A percentile compares a stretch with the other conserved stretches of the same genome.
Evolutionary conservation across 805 yeast species (phyloP).

Genomic region (Lipomyces lipofer): DNA sequence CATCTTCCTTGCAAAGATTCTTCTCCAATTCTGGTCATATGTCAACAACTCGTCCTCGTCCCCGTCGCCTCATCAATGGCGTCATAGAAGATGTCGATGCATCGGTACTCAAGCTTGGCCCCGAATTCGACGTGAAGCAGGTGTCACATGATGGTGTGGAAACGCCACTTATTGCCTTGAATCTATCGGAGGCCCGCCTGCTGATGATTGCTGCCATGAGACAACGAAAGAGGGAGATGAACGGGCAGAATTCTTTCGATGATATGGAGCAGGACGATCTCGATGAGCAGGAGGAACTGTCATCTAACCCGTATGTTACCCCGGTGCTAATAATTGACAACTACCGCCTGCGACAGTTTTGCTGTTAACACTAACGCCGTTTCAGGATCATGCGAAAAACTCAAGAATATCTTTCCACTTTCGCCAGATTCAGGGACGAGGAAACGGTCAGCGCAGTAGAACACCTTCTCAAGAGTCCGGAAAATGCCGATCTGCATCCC

Average conservation of each 20-base stretch:
- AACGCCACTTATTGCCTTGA: constrained; percentile 77
- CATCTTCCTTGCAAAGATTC: too few species aligned
- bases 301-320: constrained; percentile 24
- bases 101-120: constrained; percentile 80
- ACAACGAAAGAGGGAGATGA: constrained; percentile 63
- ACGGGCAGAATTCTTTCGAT: constrained; percentile 20
- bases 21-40: too few species aligned
- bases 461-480: constrained; percentile 71
- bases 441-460: constrained; percentile 94
- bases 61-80: constrained; percentile 64
- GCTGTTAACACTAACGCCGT: not conserved
- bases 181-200: constrained; percentile 85
- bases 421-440: constrained; percentile 87
- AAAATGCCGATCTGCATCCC: constrained; percentile 80
- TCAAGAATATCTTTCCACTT: constrained; percentile 77
- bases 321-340: not conserved
- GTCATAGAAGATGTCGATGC: constrained; percentile 92
- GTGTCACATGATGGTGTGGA: constrained; percentile 76
- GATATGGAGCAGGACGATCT: constrained; percentile 42
- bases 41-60: constrained; percentile 79
- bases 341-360: not conserved
- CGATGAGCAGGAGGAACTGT: constrained; percentile 40
- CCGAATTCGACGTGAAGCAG: constrained; percentile 84
- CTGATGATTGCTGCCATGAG: constrained; percentile 86
- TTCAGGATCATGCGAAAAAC: constrained; percentile 81